phyloP scores from a whole-genome alignment of 225 moss, liverwort and hornwort genomes.

The Climacium dendroides region DNA sequence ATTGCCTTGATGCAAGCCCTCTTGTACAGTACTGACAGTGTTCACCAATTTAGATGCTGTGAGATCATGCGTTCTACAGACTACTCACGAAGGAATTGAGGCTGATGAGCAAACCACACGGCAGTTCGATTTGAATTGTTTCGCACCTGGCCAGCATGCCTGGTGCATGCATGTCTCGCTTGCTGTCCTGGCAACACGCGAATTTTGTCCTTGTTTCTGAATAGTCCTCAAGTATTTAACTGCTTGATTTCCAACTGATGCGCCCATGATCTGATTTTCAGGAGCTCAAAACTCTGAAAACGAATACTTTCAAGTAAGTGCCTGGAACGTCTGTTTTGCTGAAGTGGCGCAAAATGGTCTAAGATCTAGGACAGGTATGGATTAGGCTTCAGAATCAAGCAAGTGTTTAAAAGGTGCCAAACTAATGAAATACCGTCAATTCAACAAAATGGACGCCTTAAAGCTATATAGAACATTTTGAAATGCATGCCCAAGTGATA shows the following conservation, averaged over 20 bases:
- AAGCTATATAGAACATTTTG: neutral
- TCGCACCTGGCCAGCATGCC: neutral
- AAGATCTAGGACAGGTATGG: neutral
- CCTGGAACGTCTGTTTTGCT: neutral
- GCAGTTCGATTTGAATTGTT: neutral
- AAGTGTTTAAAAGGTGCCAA: neutral
- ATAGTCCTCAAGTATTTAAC: neutral
- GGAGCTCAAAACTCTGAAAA: neutral
- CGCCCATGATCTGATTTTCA: neutral
- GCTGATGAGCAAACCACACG: neutral
- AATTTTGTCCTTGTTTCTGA: neutral
- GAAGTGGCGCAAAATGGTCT: too few relatives aligned
- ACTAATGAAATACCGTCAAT: neutral
- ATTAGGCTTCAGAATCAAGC: neutral
- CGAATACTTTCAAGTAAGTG: neutral
- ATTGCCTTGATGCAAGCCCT: neutral
- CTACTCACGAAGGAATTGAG: neutral
- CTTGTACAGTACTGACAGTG: neutral
- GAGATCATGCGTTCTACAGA: neutral
- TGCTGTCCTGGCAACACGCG: neutral
- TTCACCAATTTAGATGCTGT: neutral
- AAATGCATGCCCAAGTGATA: neutral
- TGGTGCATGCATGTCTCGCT: neutral
- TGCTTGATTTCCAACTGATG: too few relatives aligned
- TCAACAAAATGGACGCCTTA: fast-evolving